Conservation (phyloP, 2,329 filamentous ascomycete species). For the Zymoseptoria pseudotritici region DNA sequence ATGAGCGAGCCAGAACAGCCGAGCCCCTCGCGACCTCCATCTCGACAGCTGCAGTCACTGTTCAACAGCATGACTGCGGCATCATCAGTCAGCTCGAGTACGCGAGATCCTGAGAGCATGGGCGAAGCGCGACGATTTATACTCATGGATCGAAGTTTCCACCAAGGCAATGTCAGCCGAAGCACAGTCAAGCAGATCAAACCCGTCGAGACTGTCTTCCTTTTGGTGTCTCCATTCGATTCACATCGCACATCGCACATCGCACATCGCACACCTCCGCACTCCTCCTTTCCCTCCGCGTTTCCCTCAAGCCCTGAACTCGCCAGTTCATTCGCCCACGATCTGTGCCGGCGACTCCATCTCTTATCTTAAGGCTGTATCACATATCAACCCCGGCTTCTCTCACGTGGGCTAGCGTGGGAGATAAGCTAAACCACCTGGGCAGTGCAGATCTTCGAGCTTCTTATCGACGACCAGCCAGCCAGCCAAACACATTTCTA, state of each 20-base stretch:
- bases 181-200: background rate
- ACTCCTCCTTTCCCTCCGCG: background rate
- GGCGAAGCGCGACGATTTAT: too few species aligned
- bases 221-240: background rate
- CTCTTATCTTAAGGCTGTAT: too few species aligned
- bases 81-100: too few species aligned
- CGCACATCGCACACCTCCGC: too few species aligned
- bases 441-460: background rate
- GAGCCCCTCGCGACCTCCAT: background rate
- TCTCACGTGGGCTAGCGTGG: too few species aligned
- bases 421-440: too few species aligned
- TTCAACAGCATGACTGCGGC: too few species aligned
- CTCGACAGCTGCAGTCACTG: background rate
- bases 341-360: background rate
- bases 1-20: background rate
- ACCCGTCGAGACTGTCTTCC: background rate
- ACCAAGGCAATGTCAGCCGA: too few species aligned
- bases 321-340: background rate
- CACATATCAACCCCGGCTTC: background rate
- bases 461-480: background rate
- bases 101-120: too few species aligned
- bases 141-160: too few species aligned
- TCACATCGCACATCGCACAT: background rate
- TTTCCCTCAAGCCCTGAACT: background rate
- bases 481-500: background rate